Evolutionary conservation across 768 basidiomycete genomes (phyloP).

Genomic region (Suillus ampliporus): DNA sequence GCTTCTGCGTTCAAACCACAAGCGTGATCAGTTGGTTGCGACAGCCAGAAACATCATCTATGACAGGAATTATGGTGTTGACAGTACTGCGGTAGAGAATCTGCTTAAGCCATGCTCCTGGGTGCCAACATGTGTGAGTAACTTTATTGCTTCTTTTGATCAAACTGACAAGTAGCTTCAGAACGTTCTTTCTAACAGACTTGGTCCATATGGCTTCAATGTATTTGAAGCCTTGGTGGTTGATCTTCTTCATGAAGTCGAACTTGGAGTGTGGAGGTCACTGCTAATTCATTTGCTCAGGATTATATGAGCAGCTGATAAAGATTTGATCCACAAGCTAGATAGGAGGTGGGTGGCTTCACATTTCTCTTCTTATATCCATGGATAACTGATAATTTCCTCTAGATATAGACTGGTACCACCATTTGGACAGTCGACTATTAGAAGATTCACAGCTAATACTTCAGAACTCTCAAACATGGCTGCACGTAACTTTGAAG

Average conservation of each 20-base stretch:
- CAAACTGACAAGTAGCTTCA: constrained; percentile 14
- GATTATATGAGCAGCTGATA: constrained; percentile 22
- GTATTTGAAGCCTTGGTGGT: constrained; percentile 34
- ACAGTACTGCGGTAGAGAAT: constrained; percentile 16
- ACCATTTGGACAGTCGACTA: constrained; percentile 38
- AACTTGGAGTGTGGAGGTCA: constrained; percentile 44
- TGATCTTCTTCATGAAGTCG: constrained; percentile 46
- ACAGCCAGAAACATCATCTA: constrained; percentile 23
- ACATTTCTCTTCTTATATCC: too few relatives aligned
- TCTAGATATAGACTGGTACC: constrained; percentile 35
- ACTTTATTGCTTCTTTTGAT: not conserved
- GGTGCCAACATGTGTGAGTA: constrained; percentile 20
- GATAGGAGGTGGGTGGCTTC: too few relatives aligned
- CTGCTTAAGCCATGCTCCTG: constrained; percentile 18
- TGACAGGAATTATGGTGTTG: constrained; percentile 16
- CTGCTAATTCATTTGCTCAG: constrained; percentile 42
- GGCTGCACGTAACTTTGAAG: constrained; percentile 44
- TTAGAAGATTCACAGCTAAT: constrained; percentile 36
- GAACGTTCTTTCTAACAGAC: constrained; percentile 42
- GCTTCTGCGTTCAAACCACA: constrained; percentile 2
- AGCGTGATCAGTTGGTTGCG: not conserved
- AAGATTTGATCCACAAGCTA: not conserved
- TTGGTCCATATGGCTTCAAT: constrained; percentile 26
- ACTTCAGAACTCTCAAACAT: constrained; percentile 40
- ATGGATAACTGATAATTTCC: not conserved